Evolutionary conservation across 2,329 filamentous ascomycete genomes (phyloP), one percentile per base, ranked within the genome.

Genomic region (Fusarium nanum): DNA sequence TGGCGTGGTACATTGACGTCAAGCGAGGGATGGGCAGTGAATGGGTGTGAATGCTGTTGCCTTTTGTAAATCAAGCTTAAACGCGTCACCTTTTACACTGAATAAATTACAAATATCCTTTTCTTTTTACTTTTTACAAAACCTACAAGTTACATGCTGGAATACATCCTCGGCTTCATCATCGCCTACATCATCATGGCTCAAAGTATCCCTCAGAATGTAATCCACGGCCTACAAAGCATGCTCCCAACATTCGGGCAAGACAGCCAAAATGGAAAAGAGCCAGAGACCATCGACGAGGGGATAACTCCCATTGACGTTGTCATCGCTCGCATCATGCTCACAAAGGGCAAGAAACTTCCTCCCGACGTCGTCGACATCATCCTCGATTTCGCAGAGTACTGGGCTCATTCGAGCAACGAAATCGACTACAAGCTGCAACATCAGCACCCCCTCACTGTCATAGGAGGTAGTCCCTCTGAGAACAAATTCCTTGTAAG

Each of bases 301-400:
- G 68, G 79, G 16, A 84, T 86, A 2, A 80, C 76, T 0, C 76
- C 83, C 6, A 75, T 80, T 42, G 87, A 91, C 73, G 83, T 89
- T 2, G 66, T 83, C 5, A 75, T 84, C 2, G 82, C 84, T 13
- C 86, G 85, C 56, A 73, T 80, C 14, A 81, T 87, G 75, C 74
- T 91, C n/a, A 73, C 72, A 27, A 80, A 81, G 55, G 79, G 77
- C 13, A 76, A 78, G 9, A 75, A 75, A 4, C 78, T 91, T 3
- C 88, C 89, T 0, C 76, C 81, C 3, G 88, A 90, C 64, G 63
- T 91, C 0, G 79, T 88, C 40, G 84, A 90, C 71, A 75, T 77
- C 47, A 83, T 91, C 47, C 77, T 90, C 56, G 88, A 91, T 72
- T 75, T 81, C 28, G 89, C 88, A 57, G 88, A 90, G 76, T 91